phyloP scores from a whole-genome alignment of 495 filamentous ascomycete genomes.

The Stereocaulon alpinum region DNA sequence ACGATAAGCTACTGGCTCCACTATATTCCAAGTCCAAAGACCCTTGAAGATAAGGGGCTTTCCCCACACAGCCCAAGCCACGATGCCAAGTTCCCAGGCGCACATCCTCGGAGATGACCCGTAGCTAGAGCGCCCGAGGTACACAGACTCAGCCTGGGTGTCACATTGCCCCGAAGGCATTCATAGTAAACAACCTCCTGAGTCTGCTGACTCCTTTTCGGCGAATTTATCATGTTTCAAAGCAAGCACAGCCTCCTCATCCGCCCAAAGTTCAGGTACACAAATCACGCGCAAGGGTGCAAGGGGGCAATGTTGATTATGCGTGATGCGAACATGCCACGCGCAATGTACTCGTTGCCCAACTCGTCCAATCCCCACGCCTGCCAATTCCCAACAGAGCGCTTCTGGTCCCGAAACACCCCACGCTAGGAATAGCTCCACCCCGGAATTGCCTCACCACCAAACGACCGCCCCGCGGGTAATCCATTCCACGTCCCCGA shows the following conservation, averaged over 20 bases:
- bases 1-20: constrained; percentile 16
- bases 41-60: neutral
- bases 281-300: constrained; percentile 4
- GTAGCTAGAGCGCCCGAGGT: too few relatives aligned
- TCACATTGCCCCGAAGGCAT: too few relatives aligned
- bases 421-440: neutral
- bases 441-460: too few relatives aligned
- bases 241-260: neutral
- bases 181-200: too few relatives aligned
- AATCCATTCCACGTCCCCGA: neutral
- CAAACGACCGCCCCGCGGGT: neutral
- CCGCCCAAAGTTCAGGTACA: neutral
- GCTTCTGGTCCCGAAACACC: constrained; percentile 3
- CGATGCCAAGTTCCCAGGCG: neutral
- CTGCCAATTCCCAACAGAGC: neutral
- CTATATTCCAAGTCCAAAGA: neutral
- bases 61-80: neutral
- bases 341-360: constrained; percentile 1
- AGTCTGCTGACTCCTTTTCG: neutral
- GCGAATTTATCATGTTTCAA: neutral
- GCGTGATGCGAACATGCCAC: constrained; percentile 15
- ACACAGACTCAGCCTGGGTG: too few relatives aligned
- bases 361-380: neutral
- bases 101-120: neutral
- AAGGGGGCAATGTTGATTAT: neutral